Percentiles rank a stretch among this genome's conserved stretches.
These are phyloP conservation scores for Pleoardoris graminearum DNA, from an alignment of 2,329 filamentous ascomycete genomes.

Conservation along the genomic window DNA sequence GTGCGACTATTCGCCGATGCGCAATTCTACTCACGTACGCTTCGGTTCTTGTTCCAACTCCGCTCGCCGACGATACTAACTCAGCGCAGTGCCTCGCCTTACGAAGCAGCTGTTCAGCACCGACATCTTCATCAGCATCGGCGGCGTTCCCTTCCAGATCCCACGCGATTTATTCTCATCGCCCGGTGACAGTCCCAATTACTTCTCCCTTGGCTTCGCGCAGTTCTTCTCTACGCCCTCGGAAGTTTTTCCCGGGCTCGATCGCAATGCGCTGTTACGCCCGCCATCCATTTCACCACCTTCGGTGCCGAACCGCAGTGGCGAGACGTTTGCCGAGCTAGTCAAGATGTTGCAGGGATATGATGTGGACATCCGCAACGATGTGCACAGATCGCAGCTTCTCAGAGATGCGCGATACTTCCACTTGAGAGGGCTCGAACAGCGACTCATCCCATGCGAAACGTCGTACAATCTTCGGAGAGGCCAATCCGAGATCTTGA, in stretches of 20 bases:
- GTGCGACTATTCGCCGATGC: conserved; percentile 92
- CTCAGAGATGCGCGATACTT: conserved; percentile 89
- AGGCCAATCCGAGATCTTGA: conserved; percentile 71
- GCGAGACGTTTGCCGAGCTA: conserved; percentile 82
- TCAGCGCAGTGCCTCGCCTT: conserved; percentile 72
- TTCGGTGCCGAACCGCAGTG: conserved; percentile 75
- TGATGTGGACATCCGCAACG: conserved; percentile 73
- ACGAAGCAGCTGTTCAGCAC: conserved; percentile 90
- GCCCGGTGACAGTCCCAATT: conserved; percentile 92
- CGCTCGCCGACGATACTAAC: conserved; percentile 16
- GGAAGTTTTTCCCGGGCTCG: conserved; percentile 83
- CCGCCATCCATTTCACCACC: conserved; percentile 87
- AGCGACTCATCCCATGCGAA: conserved; percentile 76
- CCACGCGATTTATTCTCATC: conserved; percentile 82
- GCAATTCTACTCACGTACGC: conserved; percentile 84
- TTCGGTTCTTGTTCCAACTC: not conserved
- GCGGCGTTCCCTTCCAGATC: conserved; percentile 84
- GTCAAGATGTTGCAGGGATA: conserved; percentile 83
- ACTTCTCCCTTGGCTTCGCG: conserved; percentile 88
- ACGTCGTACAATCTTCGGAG: conserved; percentile 75
- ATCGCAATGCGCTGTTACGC: conserved; percentile 75
- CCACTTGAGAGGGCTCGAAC: conserved; percentile 88
- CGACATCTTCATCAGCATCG: conserved; percentile 90
- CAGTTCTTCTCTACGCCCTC: conserved; percentile 81
- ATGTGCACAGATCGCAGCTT: conserved; percentile 75